Evolutionary conservation across 2,329 filamentous ascomycete genomes (phyloP), one percentile per base, ranked within the genome.

Genomic region (Aspergillus udagawae): DNA sequence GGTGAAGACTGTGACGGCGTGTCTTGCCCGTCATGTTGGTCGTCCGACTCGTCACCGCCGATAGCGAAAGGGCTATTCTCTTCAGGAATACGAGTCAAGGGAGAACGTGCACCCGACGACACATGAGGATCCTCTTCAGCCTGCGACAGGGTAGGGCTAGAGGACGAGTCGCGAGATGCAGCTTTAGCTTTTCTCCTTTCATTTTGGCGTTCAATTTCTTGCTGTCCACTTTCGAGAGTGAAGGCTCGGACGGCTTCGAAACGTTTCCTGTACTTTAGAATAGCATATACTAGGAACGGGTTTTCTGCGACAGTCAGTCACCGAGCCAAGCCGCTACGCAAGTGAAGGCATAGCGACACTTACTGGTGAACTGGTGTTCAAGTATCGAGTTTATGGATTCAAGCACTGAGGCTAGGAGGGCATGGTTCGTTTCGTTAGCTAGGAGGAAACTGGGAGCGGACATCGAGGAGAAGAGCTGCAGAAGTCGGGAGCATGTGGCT

Each of bases 401-500:
- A 9, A 99, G 80, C 27, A 97, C 76, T 0, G 92, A 92, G 51
- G 86, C 83, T 6, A 99, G 80, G 4, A 97, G 83, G 32, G 80
- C 79, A 70, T 97, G 90, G 63, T 99, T 99, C 41, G 85, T 89
- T 57, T 99, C 94, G 66, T 96, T 97, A 7, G 91, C 91, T 20
- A 97, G 80, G 9, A 99, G 78, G 71, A 97, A 99, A 32, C 90
- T 91, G 0, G 94, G 93, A 0, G 92, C 90, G 8, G 93, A 95
- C 90, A 97, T 96, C 35, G 90, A 94, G 4, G 86, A 85, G 71
- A 95, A 96, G 0, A 97, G 80, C 66, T 97, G 92, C 64, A 97
- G 80, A 29, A 97, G 78, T 71, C 92, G 96, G 1, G 88, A 86
- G 70, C 90, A 90, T 17, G 91, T 87, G 3, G 86, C 83, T 3